Base-by-base conservation (phyloP, 2,329 filamentous ascomycete species). In the Thelonectria rubi region DNA sequence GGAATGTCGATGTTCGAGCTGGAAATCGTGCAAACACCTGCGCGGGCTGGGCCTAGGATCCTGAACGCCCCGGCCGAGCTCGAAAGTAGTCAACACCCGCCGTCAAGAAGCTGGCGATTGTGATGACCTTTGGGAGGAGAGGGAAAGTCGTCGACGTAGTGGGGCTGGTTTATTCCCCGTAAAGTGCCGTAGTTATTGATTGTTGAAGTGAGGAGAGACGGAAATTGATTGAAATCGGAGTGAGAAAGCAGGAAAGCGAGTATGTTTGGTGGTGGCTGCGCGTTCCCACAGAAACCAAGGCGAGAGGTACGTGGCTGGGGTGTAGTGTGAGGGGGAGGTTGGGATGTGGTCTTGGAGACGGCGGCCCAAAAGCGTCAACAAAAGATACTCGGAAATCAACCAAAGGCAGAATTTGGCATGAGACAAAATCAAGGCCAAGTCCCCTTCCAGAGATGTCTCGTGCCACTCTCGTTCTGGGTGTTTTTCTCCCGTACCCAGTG, bases 221-320 rank as follows among this genome's bases (percentile, higher is more conserved):
- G 24, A 24, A 24, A 34, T 34, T 34, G 32, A 34, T 34, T 30
- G 26, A n/a, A 24, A 7, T 4, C 3, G 32, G 14, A 34, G 32
- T 34, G 37, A 39, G 47, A 30, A 26, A 18, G 37, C 14, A 5
- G 20, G 18, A 32, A 50, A 58, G 53, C 32, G 37, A 49, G 58
- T 62, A 60, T 53, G 64, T 34, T 61, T 46, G 65, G 42, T 26
- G 43, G 51, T 37, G 21, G 40, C 37, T 64, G 60, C 55, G 55
- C 62, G 72, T 74, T 74, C 67, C 69, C 65, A 65, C 65, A 73
- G 73, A 73, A 74, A 75, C 73, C 58, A 52, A 60, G 50, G 58
- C 54, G 37, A 55, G 68, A 70, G 66, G 50, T 52, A 53, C 55
- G 71, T 69, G 72, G 71, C 70, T 72, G 72, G 69, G 71, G 60